Evolutionary conservation across 2,329 filamentous ascomycete genomes (phyloP), one percentile per base, ranked within the genome.

Genomic region (Metarhizium sp.): DNA sequence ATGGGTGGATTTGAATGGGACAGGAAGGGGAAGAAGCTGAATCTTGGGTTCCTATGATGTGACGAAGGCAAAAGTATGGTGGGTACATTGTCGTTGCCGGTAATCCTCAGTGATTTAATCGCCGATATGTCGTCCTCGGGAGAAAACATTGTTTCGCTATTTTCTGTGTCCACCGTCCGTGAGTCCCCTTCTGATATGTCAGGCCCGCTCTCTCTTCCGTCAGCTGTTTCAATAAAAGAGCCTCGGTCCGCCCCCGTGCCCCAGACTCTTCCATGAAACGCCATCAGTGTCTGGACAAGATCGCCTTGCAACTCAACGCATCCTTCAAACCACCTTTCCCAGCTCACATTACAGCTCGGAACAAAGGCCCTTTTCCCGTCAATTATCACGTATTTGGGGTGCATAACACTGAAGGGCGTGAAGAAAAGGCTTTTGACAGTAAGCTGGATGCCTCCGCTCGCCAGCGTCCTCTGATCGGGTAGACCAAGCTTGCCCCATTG

Each of bases 281-380:
- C 66, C 46, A 87, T 60, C 43, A 94, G 78, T n/a, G 78, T 74
- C 4, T 67, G 62, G 0, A 90, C 81, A 0, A 86, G 75, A 0
- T 77, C 73, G 0, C 88, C 88, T 6, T 75, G 75, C 11, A 92
- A 69, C 54, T 84, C 81, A 3, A 92, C 72, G 55, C 85, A 89
- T 0, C 86, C 87, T 67, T 95, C 90, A 30, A 92, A 85, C 90
- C 90, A 95, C n/a, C 82, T 71, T 68, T 94, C 90, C 87, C 87
- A 94, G 64, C 87, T 91, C 4, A 95, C 82, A 62, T 95, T 95
- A 69, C 88, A 92, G 62, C 86, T 90, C 0, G 89, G 89, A 10
- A 94, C 69, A 62, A 86, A 85, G 0, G 86, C 86, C 2, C 72
- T 76, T 36, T 74, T 68, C 0, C 85, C 78, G 66, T 95, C 90